Conservation (phyloP, 192 early-diverging fungal genomes). For the Rhizophlyctis rosea region DNA sequence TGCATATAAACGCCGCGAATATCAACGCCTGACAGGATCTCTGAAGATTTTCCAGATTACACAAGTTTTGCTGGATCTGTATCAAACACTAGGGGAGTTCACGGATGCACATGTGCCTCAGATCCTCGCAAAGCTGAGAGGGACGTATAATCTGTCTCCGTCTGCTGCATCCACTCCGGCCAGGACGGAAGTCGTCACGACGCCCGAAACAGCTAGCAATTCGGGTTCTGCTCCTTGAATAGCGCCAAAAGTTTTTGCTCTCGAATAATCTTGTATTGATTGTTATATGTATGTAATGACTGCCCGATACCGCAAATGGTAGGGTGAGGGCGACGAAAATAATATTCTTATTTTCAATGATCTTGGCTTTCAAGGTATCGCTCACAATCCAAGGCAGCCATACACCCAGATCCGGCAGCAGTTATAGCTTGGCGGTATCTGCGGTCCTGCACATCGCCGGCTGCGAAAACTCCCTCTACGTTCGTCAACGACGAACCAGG, state of each 20-base stretch:
- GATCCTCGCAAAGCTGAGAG: neutral
- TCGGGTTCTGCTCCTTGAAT: too few species aligned
- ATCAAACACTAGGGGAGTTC: conserved; percentile 36
- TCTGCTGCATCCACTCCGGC: neutral
- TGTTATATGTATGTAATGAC: too few species aligned
- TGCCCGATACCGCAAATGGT: too few species aligned
- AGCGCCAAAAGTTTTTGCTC: too few species aligned
- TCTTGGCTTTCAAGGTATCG: conserved; percentile 77
- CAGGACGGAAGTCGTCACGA: too few species aligned
- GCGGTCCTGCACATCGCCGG: conserved; percentile 97
- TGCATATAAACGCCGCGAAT: too few species aligned
- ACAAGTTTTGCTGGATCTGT: conserved; percentile 71
- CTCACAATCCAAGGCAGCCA: conserved; percentile 96
- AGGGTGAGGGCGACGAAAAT: too few species aligned
- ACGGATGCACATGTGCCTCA: neutral
- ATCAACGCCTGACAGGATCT: too few species aligned
- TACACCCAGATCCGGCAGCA: conserved; percentile 88
- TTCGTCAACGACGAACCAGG: conserved; percentile 73
- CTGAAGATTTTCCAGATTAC: conserved; percentile 67
- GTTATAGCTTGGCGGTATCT: conserved; percentile 97
- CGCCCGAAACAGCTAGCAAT: too few species aligned
- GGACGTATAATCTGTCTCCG: neutral
- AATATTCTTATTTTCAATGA: neutral
- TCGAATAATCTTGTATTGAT: too few species aligned
- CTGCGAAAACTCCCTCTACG: conserved; percentile 92